Base-by-base conservation (phyloP, 2,329 filamentous ascomycete species). In the Cladosporium velox region DNA sequence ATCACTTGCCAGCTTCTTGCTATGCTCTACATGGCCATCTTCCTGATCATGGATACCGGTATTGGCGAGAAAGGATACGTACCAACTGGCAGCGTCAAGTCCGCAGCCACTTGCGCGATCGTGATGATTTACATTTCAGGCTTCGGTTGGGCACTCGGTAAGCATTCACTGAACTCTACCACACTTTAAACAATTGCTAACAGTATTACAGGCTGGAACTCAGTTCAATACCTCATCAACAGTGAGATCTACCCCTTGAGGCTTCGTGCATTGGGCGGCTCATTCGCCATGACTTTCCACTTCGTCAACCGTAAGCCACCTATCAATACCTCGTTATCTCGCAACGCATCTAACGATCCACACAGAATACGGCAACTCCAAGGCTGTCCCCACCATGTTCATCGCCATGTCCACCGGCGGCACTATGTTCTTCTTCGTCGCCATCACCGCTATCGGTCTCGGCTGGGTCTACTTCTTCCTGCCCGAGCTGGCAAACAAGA, bases 201-300 rank as follows among this genome's bases (percentile, higher is more conserved):
- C 24, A 2, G 49, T 2, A 6, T 34, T n/a, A 4, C 30, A 30
- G 57, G 57, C 38, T 59, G 57, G 57, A 59, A 59, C 24, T 59
- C 57, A 1, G 24, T 59, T 83, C 90, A 92, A 78, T 93, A 93
- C 75, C 83, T 93, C 4, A 85, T 93, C 65, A 92, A 90, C 15
- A 89, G 90, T 1, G 91, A 93, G 74, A 84, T 93, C 67, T 93
- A 91, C 80, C 90, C 91, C 0, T 83, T 93, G 11, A 85, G 90
- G 3, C 87, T 93, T 59, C 86, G 91, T 65, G 90, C 90, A 4
- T 78, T 92, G 11, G 87, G 88, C 24, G 90, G 89, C 0, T 90
- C 87, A 0, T 83, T 90, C 73, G 87, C 89, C 57, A 93, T 93
- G 91, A 90, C 87, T 0, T 84, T 92, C 67, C 90, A 93, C 77